phyloP scores from a whole-genome alignment of 805 yeast species.

The Millerozyma acaciae region DNA sequence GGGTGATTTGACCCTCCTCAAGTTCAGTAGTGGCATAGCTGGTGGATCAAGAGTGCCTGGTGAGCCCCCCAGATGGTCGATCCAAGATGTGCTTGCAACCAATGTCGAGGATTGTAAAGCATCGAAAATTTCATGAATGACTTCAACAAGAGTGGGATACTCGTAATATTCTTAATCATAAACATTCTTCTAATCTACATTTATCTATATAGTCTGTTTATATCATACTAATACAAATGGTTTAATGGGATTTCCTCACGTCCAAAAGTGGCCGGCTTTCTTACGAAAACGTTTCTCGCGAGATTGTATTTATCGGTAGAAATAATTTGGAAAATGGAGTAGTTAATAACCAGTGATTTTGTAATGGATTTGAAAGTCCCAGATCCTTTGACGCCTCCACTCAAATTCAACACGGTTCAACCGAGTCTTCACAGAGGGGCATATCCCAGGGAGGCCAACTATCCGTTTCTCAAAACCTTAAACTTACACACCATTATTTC shows the following conservation, averaged over 20 bases:
- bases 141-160: no score
- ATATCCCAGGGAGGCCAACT: slow-evolving; percentile 75
- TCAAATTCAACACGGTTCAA: slow-evolving; percentile 70
- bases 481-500: slow-evolving; percentile 70
- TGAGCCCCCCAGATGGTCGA: slow-evolving; percentile 66
- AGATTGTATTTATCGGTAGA: no score
- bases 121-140: slow-evolving; percentile 19
- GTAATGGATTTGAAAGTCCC: slow-evolving; percentile 11
- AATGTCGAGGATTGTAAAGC: slow-evolving; percentile 63
- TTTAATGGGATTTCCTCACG: no score
- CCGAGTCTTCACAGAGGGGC: slow-evolving; percentile 77
- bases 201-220: no score
- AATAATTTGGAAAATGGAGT: no score
- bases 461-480: slow-evolving; percentile 62
- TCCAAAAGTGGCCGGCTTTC: no score
- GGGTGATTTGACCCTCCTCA: slow-evolving; percentile 73
- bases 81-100: slow-evolving; percentile 70
- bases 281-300: no score
- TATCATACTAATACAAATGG: no score
- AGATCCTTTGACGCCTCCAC: slow-evolving; percentile 59
- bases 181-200: no score
- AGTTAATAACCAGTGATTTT: no score
- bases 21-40: slow-evolving; percentile 72
- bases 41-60: slow-evolving; percentile 61
- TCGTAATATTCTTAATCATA: no score